These are phyloP conservation scores for Cyclostephanos tholiformis DNA, from an alignment of 108 stramenopile species.

Conservation along the genomic window DNA sequence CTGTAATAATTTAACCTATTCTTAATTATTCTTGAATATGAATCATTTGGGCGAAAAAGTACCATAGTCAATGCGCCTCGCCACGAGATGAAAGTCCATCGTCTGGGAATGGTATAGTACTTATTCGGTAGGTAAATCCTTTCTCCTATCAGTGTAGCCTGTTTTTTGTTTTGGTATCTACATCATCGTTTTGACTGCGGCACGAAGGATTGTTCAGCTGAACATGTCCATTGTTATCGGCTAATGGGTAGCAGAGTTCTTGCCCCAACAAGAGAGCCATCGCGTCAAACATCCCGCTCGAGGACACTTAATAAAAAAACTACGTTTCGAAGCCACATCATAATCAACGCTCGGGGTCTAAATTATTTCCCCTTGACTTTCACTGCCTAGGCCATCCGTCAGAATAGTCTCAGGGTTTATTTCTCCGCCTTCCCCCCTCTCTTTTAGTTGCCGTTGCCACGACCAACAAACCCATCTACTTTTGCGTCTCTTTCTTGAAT, in stretches of 20 bases:
- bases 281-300: neutral
- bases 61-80: neutral
- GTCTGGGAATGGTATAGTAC: too few relatives aligned
- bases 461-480: neutral
- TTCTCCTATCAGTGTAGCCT: too few relatives aligned
- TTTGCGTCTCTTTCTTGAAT: neutral
- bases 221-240: neutral
- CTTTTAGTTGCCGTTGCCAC: neutral
- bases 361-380: neutral
- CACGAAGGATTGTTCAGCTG: neutral
- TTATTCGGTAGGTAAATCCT: too few relatives aligned
- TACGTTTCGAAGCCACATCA: too few relatives aligned
- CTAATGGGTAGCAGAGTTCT: neutral
- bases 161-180: neutral
- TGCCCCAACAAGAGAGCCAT: neutral
- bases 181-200: neutral
- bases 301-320: neutral
- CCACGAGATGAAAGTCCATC: neutral
- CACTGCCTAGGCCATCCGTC: neutral
- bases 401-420: too few relatives aligned
- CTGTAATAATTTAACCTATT: too few relatives aligned
- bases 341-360: neutral
- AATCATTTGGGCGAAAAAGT: neutral
- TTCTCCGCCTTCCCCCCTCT: neutral
- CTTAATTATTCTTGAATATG: slow-evolving; percentile 6